Conservation (phyloP, 2,329 filamentous ascomycete species). For the Trichoderma sp. region DNA sequence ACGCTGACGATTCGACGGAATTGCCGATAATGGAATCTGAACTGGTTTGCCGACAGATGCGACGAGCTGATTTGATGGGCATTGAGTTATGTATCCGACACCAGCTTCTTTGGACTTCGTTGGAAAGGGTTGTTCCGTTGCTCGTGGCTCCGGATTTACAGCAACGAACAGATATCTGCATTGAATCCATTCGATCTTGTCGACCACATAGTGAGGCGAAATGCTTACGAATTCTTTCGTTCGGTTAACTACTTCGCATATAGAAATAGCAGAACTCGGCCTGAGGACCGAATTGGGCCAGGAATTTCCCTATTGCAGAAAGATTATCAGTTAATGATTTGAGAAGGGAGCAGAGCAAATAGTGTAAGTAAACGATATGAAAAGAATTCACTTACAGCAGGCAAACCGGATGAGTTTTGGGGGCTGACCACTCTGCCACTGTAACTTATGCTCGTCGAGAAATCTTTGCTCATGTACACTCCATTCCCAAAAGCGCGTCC, state of each 20-base stretch:
- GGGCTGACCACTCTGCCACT: not conserved
- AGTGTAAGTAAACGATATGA: not conserved
- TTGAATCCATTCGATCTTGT: conserved; percentile 83
- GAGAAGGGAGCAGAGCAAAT: not conserved
- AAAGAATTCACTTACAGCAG: not conserved
- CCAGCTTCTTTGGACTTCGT: conserved; percentile 10
- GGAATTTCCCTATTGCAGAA: not conserved
- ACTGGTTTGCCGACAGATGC: conserved; percentile 18
- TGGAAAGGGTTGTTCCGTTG: conserved; percentile 28
- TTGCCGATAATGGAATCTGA: conserved; percentile 38
- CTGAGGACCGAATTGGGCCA: conserved; percentile 73
- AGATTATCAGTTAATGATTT: not conserved
- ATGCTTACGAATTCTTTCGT: conserved; percentile 62
- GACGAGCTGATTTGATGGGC: conserved; percentile 30
- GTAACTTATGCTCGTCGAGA: conserved; percentile 23
- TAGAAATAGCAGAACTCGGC: conserved; percentile 63
- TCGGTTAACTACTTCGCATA: conserved; percentile 85
- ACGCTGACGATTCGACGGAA: conserved; percentile 26
- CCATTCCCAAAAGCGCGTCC: conserved; percentile 78
- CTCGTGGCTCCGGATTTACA: conserved; percentile 29
- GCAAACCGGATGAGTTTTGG: too few species aligned
- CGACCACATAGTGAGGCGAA: conserved; percentile 70
- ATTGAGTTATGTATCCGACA: conserved; percentile 37
- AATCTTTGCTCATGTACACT: conserved; percentile 72
- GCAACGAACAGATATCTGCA: conserved; percentile 77